These are phyloP conservation scores for Microstroma glucosiphilum DNA, from an alignment of 1,284 basidiomycete species.

Conservation along the genomic window DNA sequence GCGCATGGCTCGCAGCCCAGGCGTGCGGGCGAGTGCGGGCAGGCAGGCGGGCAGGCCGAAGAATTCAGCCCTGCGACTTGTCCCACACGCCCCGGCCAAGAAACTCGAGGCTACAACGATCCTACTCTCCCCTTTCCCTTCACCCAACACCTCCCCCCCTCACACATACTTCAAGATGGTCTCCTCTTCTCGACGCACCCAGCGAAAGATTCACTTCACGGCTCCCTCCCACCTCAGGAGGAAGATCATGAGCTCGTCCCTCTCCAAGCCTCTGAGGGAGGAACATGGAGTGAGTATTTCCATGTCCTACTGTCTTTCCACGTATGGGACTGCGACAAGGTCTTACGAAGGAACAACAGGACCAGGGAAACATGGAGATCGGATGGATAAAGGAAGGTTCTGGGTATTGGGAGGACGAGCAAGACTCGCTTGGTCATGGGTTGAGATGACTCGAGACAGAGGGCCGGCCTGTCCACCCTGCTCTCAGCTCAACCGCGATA, in stretches of 20 bases:
- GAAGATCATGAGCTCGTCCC: constrained; percentile 93
- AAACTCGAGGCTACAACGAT: neutral
- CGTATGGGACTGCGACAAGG: neutral
- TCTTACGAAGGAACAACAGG: neutral
- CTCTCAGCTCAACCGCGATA: no score
- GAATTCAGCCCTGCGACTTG: no score
- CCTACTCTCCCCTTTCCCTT: neutral
- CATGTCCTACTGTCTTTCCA: neutral
- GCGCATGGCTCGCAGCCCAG: no score
- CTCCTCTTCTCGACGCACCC: constrained; percentile 36
- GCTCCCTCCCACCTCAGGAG: constrained; percentile 62
- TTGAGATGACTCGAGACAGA: no score
- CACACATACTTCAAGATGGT: constrained; percentile 26
- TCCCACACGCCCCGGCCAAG: neutral
- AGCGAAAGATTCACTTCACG: constrained; percentile 47
- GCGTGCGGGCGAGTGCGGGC: no score
- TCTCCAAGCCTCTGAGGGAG: constrained; percentile 87
- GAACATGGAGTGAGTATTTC: constrained; percentile 80
- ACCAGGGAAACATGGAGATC: no score
- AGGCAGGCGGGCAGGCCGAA: no score
- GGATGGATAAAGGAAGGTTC: no score
- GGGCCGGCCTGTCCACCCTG: no score
- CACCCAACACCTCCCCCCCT: neutral
- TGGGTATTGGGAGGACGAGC: no score
- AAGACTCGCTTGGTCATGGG: no score